Conservation (phyloP, 208 protist genomes). For the Tritrichomonas musculus region DNA sequence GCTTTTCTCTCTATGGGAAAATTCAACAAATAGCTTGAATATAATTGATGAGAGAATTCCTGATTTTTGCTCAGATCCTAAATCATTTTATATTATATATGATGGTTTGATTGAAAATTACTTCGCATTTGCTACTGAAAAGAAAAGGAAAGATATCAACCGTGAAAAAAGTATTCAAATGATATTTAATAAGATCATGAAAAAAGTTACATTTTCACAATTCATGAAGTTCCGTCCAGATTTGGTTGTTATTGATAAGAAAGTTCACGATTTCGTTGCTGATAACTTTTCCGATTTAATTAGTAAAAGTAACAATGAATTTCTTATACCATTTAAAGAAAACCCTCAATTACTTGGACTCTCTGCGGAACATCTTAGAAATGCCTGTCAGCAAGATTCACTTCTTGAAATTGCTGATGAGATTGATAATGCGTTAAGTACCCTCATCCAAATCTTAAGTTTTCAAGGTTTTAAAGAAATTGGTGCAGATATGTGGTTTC, state of each 20-base stretch:
- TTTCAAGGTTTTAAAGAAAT: constrained; percentile 15
- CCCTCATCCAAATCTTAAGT: not conserved
- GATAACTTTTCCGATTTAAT: not conserved
- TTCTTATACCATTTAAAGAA: not conserved
- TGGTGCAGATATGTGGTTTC: not conserved
- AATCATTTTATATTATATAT: not conserved
- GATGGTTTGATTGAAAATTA: not conserved
- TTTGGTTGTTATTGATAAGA: not conserved
- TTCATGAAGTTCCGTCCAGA: not conserved
- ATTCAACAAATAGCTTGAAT: not conserved
- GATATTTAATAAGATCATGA: not conserved
- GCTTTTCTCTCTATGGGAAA: not conserved
- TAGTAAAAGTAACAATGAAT: not conserved
- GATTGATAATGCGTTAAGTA: not conserved
- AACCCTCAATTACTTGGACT: not conserved
- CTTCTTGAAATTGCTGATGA: not conserved
- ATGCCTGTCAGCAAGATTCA: not conserved
- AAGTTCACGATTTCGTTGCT: not conserved
- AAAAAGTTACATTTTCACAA: not conserved
- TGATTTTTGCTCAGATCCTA: not conserved
- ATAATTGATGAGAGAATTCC: not conserved
- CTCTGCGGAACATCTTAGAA: not conserved
- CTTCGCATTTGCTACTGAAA: not conserved
- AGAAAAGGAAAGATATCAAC: not conserved
- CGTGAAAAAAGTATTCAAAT: not conserved